Evolutionary conservation across 352 stramenopile genomes (phyloP).

Genomic region (Phytophthora hibernalis): DNA sequence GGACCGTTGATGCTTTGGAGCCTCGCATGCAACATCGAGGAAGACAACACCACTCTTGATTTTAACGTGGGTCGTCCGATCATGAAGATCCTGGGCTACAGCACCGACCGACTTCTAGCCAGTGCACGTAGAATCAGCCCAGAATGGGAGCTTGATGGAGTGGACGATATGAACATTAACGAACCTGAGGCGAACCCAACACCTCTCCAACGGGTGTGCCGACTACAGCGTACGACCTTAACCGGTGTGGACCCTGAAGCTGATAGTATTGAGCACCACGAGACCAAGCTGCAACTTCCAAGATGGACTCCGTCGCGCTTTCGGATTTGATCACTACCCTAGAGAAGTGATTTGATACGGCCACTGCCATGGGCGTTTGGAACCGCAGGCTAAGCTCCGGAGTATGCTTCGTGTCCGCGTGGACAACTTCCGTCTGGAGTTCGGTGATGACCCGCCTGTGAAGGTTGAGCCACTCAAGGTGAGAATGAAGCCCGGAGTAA

Average conservation of each 20-base stretch:
- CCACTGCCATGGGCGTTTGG: background rate
- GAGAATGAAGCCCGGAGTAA: background rate
- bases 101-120: too few relatives aligned
- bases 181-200: too few relatives aligned
- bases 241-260: too few relatives aligned
- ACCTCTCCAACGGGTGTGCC: too few relatives aligned
- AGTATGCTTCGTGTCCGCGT: background rate
- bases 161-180: too few relatives aligned
- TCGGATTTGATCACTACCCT: too few relatives aligned
- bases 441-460: constrained; percentile 17
- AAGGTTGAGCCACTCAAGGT: constrained; percentile 16
- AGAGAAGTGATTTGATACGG: background rate
- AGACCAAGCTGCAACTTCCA: too few relatives aligned
- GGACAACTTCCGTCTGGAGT: constrained; percentile 11
- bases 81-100: constrained; percentile 20
- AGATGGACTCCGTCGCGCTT: too few relatives aligned
- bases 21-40: constrained; percentile 8
- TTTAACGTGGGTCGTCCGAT: constrained; percentile 19
- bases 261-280: too few relatives aligned
- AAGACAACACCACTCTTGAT: background rate
- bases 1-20: constrained; percentile 14
- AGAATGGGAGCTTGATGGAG: background rate
- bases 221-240: too few relatives aligned
- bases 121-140: too few relatives aligned
- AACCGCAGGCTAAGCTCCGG: constrained; percentile 1